These are phyloP conservation scores for Solanum lycopersicoides DNA, from an alignment of 257 asterid species.

Conservation along the genomic window DNA sequence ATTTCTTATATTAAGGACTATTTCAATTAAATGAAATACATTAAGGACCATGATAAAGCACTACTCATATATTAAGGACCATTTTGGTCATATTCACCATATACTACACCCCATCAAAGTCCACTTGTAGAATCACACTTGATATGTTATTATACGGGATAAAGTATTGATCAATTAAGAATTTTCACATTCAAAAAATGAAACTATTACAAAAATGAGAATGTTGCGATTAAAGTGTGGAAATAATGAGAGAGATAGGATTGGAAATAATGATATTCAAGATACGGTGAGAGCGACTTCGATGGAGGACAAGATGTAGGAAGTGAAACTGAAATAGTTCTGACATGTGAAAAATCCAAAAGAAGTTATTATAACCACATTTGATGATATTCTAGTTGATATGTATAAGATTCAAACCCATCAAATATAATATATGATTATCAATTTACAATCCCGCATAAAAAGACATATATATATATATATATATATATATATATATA, in stretches of 20 bases:
- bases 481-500: too few species aligned
- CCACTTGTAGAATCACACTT: not conserved
- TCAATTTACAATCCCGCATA: not conserved
- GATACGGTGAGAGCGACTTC: not conserved
- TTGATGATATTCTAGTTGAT: not conserved
- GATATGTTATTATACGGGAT: not conserved
- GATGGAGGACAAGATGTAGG: too few species aligned
- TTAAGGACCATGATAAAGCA: not conserved
- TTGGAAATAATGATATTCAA: not conserved
- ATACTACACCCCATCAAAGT: not conserved
- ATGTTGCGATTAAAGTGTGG: too few species aligned
- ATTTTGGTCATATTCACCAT: not conserved
- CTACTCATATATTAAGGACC: not conserved
- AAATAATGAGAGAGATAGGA: not conserved
- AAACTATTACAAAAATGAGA: not conserved
- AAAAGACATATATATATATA: too few species aligned
- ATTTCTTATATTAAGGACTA: not conserved
- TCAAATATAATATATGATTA: not conserved
- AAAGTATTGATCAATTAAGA: not conserved
- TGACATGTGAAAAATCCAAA: not conserved
- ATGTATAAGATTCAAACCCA: not conserved
- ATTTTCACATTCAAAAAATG: not conserved
- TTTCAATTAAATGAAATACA: not conserved
- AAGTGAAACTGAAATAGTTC: accelerated
- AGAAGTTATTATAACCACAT: not conserved